Evolutionary conservation across 2,329 filamentous ascomycete species (phyloP).

Genomic region (Fusarium avenaceum): DNA sequence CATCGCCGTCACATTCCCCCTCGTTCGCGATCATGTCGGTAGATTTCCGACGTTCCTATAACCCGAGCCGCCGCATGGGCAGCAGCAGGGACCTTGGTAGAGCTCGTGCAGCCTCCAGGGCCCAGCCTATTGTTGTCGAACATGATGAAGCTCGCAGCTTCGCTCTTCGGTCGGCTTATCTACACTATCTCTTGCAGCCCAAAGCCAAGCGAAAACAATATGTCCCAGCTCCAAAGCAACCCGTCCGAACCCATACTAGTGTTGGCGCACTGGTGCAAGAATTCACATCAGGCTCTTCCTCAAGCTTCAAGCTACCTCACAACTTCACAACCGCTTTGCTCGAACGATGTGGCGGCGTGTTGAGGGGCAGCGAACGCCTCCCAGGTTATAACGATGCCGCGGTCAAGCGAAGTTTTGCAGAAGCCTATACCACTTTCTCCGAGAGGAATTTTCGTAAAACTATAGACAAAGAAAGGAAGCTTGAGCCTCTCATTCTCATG

Average conservation of each 20-base stretch:
- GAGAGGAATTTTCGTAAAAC: constrained; percentile 88
- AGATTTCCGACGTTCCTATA: constrained; percentile 63
- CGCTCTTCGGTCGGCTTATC: constrained; percentile 89
- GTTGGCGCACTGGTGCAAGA: constrained; percentile 92
- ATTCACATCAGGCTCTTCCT: constrained; percentile 70
- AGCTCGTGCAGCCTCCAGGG: constrained; percentile 61
- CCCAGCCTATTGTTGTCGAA: constrained; percentile 64
- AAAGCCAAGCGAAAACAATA: constrained; percentile 91
- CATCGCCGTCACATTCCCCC: constrained; percentile 19
- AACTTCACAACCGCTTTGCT: constrained; percentile 66
- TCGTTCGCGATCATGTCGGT: constrained; percentile 61
- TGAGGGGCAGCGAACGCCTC: constrained; percentile 84
- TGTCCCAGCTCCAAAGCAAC: constrained; percentile 74
- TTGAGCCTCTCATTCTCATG: constrained; percentile 93
- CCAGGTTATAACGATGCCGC: constrained; percentile 92
- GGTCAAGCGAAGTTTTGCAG: constrained; percentile 93
- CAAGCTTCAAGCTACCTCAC: constrained; percentile 69
- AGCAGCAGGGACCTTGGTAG: constrained; percentile 60
- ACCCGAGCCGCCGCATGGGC: constrained; percentile 60
- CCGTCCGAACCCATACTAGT: constrained; percentile 74
- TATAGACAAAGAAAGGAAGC: constrained; percentile 92
- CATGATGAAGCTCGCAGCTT: constrained; percentile 91
- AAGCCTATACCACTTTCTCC: constrained; percentile 93
- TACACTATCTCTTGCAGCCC: constrained; percentile 93
- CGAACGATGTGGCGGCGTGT: constrained; percentile 83